Percentiles rank a stretch among this genome's conserved stretches.
Evolutionary conservation across 2,329 filamentous ascomycete species (phyloP).

Genomic region (Penicillium sp.): DNA sequence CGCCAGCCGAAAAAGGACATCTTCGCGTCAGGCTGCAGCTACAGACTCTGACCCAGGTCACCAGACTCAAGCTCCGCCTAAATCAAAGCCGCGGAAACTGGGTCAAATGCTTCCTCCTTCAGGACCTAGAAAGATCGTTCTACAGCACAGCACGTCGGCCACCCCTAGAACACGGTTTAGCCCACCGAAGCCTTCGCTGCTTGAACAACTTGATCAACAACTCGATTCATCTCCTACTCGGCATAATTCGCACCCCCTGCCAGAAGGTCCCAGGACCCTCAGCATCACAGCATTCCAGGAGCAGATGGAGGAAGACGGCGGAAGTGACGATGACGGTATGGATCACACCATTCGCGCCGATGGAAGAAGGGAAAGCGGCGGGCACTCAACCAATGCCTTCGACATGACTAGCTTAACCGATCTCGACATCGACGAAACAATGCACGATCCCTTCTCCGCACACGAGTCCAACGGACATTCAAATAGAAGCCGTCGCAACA

Average conservation of each 20-base stretch:
- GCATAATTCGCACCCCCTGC: constrained; percentile 28
- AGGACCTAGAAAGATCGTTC: constrained; percentile 30
- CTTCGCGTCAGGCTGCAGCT: constrained; percentile 1
- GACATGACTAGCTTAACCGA: constrained; percentile 34
- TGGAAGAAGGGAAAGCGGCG: constrained; percentile 25
- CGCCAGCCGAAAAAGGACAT: constrained; percentile 28
- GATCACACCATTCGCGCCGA: constrained; percentile 25
- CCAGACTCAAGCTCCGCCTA: background rate
- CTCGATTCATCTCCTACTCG: constrained; percentile 39
- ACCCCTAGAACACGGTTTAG: constrained; percentile 41
- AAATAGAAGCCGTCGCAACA: constrained; percentile 25
- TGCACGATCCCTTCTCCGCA: constrained; percentile 33
- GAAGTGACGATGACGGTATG: constrained; percentile 12
- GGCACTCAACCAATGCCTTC: constrained; percentile 29
- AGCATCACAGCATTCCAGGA: constrained; percentile 21
- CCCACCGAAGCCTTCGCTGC: constrained; percentile 39
- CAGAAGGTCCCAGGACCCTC: constrained; percentile 24
- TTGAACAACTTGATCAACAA: constrained; percentile 38
- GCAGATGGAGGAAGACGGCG: constrained; percentile 21
- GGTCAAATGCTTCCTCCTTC: constrained; percentile 26
- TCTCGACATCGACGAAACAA: constrained; percentile 30
- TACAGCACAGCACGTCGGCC: constrained; percentile 34
- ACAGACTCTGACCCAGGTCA: constrained; percentile 4
- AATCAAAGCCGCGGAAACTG: constrained; percentile 21
- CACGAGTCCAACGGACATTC: constrained; percentile 12